Percentiles rank a stretch among this genome's conserved stretches.
phyloP scores from a whole-genome alignment of 2,329 filamentous ascomycete species.

The Gyromitra esculenta region DNA sequence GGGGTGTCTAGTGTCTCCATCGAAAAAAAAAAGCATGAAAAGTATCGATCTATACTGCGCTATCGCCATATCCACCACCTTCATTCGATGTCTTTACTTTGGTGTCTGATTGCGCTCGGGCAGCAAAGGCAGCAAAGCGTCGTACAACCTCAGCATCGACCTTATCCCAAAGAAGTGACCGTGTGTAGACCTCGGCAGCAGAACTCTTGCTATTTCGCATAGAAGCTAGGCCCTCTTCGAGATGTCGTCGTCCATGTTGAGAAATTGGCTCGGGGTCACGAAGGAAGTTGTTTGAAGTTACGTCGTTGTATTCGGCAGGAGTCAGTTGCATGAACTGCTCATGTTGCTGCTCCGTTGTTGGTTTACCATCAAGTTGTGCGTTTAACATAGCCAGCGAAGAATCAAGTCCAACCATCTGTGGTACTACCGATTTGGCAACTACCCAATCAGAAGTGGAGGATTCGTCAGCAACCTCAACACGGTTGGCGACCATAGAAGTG shows the following conservation, averaged over 20 bases:
- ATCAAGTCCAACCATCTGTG: slow-evolving; percentile 58
- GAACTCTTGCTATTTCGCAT: slow-evolving; percentile 79
- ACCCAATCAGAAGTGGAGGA: slow-evolving; percentile 57
- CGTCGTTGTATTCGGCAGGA: slow-evolving; percentile 85
- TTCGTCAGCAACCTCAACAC: slow-evolving; percentile 61
- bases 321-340: slow-evolving; percentile 89
- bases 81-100: slow-evolving; percentile 59
- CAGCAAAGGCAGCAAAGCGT: slow-evolving; percentile 73
- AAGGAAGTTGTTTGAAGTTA: slow-evolving; percentile 79
- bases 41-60: slow-evolving; percentile 42
- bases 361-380: slow-evolving; percentile 63
- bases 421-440: slow-evolving; percentile 56
- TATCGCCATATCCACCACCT: slow-evolving; percentile 68
- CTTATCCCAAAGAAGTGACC: slow-evolving; percentile 92
- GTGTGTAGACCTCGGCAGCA: slow-evolving; percentile 88
- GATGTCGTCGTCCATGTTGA: slow-evolving; percentile 75
- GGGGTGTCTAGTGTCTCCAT: slow-evolving; percentile 43
- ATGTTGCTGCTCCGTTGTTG: slow-evolving; percentile 84
- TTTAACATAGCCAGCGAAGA: slow-evolving; percentile 62
- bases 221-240: slow-evolving; percentile 80
- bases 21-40: slow-evolving; percentile 32
- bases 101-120: slow-evolving; percentile 54
- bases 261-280: slow-evolving; percentile 68
- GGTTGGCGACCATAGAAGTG: slow-evolving; percentile 55
- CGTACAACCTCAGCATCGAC: slow-evolving; percentile 90